These are phyloP conservation scores for Sutorius eximius DNA, from an alignment of 1,284 basidiomycete species.

Conservation along the genomic window DNA sequence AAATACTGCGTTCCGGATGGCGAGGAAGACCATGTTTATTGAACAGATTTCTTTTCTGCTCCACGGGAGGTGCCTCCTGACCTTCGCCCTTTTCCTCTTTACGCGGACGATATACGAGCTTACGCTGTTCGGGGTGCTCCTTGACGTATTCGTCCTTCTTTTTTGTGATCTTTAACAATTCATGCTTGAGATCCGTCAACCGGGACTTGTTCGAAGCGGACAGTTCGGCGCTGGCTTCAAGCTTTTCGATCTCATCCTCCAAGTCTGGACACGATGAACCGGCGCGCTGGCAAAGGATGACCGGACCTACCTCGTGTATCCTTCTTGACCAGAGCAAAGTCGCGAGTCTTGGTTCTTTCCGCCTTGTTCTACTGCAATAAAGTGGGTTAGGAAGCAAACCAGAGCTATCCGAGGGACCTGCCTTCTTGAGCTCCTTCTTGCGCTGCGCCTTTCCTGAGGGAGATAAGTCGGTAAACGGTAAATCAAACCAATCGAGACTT, in stretches of 20 bases:
- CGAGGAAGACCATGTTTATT: conserved; percentile 79
- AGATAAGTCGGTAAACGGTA: background rate
- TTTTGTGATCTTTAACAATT: conserved; percentile 75
- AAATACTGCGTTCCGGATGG: conserved; percentile 87
- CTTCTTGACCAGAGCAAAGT: conserved; percentile 84
- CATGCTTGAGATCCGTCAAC: conserved; percentile 67
- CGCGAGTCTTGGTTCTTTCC: conserved; percentile 72
- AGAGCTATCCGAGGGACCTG: conserved; percentile 30
- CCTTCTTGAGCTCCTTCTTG: conserved; percentile 91
- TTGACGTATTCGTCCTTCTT: conserved; percentile 89
- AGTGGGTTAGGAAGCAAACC: conserved; percentile 7
- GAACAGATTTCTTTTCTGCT: conserved; percentile 66
- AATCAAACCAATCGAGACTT: conserved; percentile 11
- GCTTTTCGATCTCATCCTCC: conserved; percentile 67
- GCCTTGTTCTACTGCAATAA: conserved; percentile 81
- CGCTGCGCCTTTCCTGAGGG: conserved; percentile 77
- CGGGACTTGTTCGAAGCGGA: conserved; percentile 53
- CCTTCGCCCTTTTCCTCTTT: conserved; percentile 46
- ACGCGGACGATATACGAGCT: conserved; percentile 65
- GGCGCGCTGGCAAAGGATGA: conserved; percentile 2
- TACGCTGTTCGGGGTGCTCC: conserved; percentile 86
- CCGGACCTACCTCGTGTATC: conserved; percentile 69
- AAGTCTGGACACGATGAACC: conserved; percentile 47
- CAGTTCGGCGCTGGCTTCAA: conserved; percentile 49
- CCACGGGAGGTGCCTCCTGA: conserved; percentile 44